Evolutionary conservation across 2,329 filamentous ascomycete species (phyloP), one percentile per base, ranked within the genome.

Genomic region (Furcasterigmium sp.): DNA sequence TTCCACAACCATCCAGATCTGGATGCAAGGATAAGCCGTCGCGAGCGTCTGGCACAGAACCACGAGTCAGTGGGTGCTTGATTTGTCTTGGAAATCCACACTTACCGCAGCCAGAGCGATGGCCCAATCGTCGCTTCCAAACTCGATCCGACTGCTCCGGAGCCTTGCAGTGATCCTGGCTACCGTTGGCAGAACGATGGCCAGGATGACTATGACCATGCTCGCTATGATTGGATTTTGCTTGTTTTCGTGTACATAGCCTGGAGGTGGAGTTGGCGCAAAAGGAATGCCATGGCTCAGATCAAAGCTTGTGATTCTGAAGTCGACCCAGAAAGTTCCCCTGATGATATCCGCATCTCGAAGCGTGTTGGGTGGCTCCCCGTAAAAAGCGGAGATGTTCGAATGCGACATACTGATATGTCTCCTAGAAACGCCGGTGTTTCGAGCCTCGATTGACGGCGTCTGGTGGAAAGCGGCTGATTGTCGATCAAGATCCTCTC

Each of bases 101-200:
- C 46, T 5, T 23, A 47, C 46, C n/a, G 43, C 37, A 28, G 43
- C 46, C 8, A 38, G 43, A 5, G 37, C 26, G 4, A 47, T 40
- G 14, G 46, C 39, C 44, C 44, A 48, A 15, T 48, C 46, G 21
- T 48, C 46, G 29, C 29, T 43, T 11, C 46, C 46, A 5, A 48
- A 25, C 13, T 42, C 42, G 15, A 43, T 45, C 14, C 45, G 23
- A 9, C 39, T 13, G 11, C 46, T 43, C 3, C 43, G 29, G 17
- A 39, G 14, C 18, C 44, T 38, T 11, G 44, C 44, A 13, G 43
- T 25, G 8, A 48, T 18, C 13, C 44, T 37, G 19, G 38, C 44
- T 13, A 34, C 35, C 8, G 42, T 48, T 7, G 45, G 39, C 14
- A 44, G 17, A 4, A 44, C 15, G 10, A 48, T 48, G 21, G 44